Evolutionary conservation across 2,329 filamentous ascomycete species (phyloP).

Genomic region (Paracoccidioides lutzii): DNA sequence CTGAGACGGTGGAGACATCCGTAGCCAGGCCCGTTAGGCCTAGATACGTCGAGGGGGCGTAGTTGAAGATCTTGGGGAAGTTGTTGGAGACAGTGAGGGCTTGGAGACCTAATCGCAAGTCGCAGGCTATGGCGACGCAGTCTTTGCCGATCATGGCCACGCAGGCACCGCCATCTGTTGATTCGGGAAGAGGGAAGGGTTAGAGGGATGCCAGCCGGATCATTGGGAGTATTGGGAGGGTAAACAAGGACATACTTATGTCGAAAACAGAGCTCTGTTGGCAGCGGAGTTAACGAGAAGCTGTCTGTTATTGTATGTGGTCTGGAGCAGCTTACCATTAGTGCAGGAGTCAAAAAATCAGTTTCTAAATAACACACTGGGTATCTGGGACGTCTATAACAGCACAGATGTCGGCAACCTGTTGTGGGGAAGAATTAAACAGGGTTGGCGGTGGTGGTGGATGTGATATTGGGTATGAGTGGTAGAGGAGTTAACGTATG

Average conservation of each 20-base stretch:
- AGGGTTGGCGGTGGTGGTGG: background rate
- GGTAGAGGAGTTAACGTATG: background rate
- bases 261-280: constrained; percentile 76
- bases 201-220: background rate
- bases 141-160: constrained; percentile 99
- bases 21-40: constrained; percentile 93
- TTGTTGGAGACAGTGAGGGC: constrained; percentile 94
- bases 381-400: constrained; percentile 2
- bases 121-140: constrained; percentile 98
- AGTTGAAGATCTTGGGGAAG: constrained; percentile 99
- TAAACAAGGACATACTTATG: constrained; percentile 56
- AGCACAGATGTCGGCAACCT: background rate
- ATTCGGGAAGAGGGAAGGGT: constrained; percentile 3
- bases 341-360: constrained; percentile 1
- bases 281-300: constrained; percentile 21
- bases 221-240: constrained; percentile 4
- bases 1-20: constrained; percentile 84
- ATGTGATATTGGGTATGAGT: background rate
- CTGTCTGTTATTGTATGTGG: constrained; percentile 11
- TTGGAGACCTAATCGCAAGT: constrained; percentile 93
- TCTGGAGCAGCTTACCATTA: constrained; percentile 20
- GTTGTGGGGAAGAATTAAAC: constrained; percentile 2
- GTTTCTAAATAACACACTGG: background rate
- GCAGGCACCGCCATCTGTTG: constrained; percentile 69
- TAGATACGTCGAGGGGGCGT: constrained; percentile 80